Conservation (phyloP, 345 rosid genomes). For the Clausena lansium region DNA sequence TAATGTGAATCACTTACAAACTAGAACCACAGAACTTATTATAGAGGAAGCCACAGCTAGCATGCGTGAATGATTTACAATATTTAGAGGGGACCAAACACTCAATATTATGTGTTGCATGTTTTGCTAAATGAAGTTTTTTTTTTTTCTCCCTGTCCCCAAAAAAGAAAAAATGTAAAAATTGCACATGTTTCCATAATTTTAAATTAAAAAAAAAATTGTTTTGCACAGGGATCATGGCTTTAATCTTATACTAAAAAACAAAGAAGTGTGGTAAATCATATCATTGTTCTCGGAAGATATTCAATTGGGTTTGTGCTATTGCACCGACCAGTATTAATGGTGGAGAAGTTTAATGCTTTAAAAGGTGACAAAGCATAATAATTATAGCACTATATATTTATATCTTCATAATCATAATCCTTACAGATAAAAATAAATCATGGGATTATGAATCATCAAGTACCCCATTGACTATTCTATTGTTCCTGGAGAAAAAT, state of each 20-base stretch:
- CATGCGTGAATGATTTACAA: conserved; percentile 14
- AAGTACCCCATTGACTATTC: not conserved
- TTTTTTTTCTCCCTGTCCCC: too few relatives aligned
- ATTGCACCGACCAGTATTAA: not conserved
- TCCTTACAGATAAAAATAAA: not conserved
- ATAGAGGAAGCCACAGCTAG: not conserved
- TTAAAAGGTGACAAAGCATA: not conserved
- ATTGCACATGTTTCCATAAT: too few relatives aligned
- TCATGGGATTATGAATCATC: not conserved
- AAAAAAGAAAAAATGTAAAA: too few relatives aligned
- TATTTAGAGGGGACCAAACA: not conserved
- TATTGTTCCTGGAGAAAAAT: not conserved
- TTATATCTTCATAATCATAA: conserved; percentile 2
- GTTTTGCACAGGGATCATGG: not conserved
- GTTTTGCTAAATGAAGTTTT: not conserved
- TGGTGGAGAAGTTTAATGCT: not conserved
- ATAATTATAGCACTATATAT: not conserved
- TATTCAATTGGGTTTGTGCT: not conserved
- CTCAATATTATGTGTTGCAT: not conserved
- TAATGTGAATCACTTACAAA: not conserved
- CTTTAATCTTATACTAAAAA: not conserved
- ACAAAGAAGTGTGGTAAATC: not conserved
- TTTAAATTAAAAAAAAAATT: not conserved
- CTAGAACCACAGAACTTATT: not conserved
- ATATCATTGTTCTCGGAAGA: not conserved